Evolutionary conservation across 1,139 yeast species (phyloP), one percentile per base, ranked within the genome.

Genomic region (Taphrina flavorubra): DNA sequence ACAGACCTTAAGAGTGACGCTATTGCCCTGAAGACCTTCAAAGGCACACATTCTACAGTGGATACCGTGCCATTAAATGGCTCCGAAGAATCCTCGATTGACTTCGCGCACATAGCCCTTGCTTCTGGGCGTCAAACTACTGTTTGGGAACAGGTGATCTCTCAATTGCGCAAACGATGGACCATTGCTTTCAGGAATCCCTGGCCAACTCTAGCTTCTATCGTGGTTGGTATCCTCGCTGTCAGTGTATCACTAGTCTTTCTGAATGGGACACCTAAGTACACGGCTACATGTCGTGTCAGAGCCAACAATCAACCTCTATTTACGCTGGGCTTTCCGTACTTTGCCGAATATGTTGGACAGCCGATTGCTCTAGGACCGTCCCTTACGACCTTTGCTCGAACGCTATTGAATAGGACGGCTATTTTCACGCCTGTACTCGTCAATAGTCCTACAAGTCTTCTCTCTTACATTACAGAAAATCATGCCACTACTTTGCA

Each of bases 121-220:
- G 14, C 53, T 18, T 20, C 59, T 18, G 70, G 70, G 14, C 37
- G 64, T 18, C 49, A 44, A 18, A 68, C 65, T 13, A 46, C 58
- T 31, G 53, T 56, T 16, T 64, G 51, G 65, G 58, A 63, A 46
- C 70, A 68, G 70, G 59, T 60, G 13, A 6, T 25, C 51, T 76
- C 79, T 5, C 75, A 78, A 77, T 64, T 78, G 10, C 68, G 73
- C 51, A 78, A 78, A 68, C 74, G 80, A 31, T 64, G 74, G 55
- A 74, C 74, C 14, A 76, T 78, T 49, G 72, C 75, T 44, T 69
- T 73, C 25, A 71, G 79, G 34, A 74, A 73, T 47, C 79, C 79
- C 0, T 68, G 74, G 51, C 74, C 79, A 0, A 76, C 74, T 36
- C 65, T 77, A 44, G 76, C 74, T 13, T 49, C 70, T 14, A 36